These are phyloP conservation scores for Debaryomyces castellii DNA, from an alignment of 805 yeast species.

Conservation along the genomic window DNA sequence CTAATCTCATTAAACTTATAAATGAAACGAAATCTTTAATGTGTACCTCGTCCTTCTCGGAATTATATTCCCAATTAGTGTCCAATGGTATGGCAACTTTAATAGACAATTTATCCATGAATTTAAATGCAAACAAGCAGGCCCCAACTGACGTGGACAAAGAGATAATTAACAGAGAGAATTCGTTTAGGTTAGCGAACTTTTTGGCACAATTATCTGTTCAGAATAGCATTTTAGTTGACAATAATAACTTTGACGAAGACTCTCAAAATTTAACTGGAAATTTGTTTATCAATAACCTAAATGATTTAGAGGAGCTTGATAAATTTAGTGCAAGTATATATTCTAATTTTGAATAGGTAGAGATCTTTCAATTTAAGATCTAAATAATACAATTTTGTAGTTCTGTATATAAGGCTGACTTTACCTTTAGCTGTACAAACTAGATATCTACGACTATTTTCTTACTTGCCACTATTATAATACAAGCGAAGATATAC, in stretches of 20 bases:
- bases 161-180: conserved; percentile 17
- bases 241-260: conserved; percentile 35
- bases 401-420: neutral
- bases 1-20: conserved; percentile 38
- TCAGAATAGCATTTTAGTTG: conserved; percentile 55
- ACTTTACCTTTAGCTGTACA: too few relatives aligned
- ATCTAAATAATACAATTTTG: neutral
- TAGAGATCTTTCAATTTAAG: neutral
- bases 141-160: conserved; percentile 9
- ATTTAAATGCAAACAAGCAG: conserved; percentile 17
- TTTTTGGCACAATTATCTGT: conserved; percentile 67
- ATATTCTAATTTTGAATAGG: conserved; percentile 68
- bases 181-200: conserved; percentile 57
- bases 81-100: conserved; percentile 35
- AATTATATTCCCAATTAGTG: conserved; percentile 34
- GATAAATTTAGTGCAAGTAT: conserved; percentile 90
- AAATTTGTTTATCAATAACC: conserved; percentile 34
- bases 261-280: conserved; percentile 26
- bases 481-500: neutral
- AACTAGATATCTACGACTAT: too few relatives aligned
- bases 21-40: conserved; percentile 47
- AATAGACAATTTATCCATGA: conserved; percentile 27
- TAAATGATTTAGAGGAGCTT: conserved; percentile 53
- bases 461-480: neutral
- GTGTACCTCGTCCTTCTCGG: conserved; percentile 28